Evolutionary conservation across 2,329 filamentous ascomycete species (phyloP), one percentile per base, ranked within the genome.

Genomic region (Phialophora tarda): DNA sequence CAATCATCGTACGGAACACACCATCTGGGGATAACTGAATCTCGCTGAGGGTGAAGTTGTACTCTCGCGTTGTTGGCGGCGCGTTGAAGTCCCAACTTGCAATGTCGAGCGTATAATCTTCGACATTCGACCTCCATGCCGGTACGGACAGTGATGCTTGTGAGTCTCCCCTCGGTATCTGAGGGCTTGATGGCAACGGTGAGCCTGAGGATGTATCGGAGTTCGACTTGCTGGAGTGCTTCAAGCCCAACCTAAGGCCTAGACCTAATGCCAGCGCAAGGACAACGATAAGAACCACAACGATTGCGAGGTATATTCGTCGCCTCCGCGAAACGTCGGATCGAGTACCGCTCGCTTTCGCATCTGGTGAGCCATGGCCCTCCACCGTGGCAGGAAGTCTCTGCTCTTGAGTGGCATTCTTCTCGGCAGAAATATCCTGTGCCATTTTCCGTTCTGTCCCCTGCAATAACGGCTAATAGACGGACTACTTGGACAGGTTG

Each of bases 31-130:
- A 84, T 26, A 82, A 82, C 51, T 75, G 79, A 6, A 84, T 79
- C 83, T 84, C 86, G 17, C 78, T 81, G 68, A 86, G 77, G 66
- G 85, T 82, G 71, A 82, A 86, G 68, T 85, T 77, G 65, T 82
- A 82, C 68, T 85, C 82, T 71, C 88, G 82, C 1, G 80, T 82
- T 17, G 80, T 81, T 0, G 83, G 81, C 2, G 80, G 70, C 0
- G 84, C 82, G 21, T 78, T 54, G 67, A 82, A 82, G 65, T 89
- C 77, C 89, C 89, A 91, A 11, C 48, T 50, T 1, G 47, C 77
- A 0, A 81, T 73, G 59, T 85, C 79, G 17, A 91, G 79, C 3
- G 87, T 75, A 66, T 91, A 89, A 58, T 88, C 84, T 0, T 78
- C 61, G 24, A 63, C 53, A 28, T 63, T 63, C 30, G 61, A 56